phyloP scores from a whole-genome alignment of 169 alveolate genomes.

The Plasmodium gallinaceum region DNA sequence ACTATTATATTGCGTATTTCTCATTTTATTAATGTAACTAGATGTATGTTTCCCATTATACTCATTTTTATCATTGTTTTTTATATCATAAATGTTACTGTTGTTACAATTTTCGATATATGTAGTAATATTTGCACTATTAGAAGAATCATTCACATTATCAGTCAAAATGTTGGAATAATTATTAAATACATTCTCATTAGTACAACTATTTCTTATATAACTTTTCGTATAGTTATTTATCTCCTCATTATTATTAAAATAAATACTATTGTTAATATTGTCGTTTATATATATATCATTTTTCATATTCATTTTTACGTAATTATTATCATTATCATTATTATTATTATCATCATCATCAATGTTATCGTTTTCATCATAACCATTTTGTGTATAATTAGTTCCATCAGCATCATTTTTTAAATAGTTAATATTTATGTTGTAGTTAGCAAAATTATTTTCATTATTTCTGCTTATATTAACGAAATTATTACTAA shows the following conservation, averaged over 20 bases:
- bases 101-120: background rate
- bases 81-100: background rate
- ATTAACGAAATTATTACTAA: background rate
- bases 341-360: background rate
- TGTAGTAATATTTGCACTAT: background rate
- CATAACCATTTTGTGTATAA: conserved; percentile 12
- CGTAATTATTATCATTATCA: conserved; percentile 2
- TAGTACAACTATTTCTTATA: conserved; percentile 4
- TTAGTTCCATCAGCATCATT: background rate
- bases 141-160: conserved; percentile 3
- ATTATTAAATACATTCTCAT: conserved; percentile 19
- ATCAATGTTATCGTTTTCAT: conserved; percentile 23
- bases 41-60: background rate
- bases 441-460: conserved; percentile 3
- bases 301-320: conserved; percentile 15
- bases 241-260: background rate
- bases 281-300: conserved; percentile 21
- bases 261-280: background rate
- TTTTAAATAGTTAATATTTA: conserved; percentile 12
- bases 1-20: background rate
- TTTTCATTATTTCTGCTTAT: conserved; percentile 4
- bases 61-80: background rate
- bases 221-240: conserved; percentile 9
- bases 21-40: background rate
- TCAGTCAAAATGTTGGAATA: background rate